These are phyloP conservation scores for Apiotrichum siamense DNA, from an alignment of 1,284 basidiomycete genomes.

Conservation along the genomic window DNA sequence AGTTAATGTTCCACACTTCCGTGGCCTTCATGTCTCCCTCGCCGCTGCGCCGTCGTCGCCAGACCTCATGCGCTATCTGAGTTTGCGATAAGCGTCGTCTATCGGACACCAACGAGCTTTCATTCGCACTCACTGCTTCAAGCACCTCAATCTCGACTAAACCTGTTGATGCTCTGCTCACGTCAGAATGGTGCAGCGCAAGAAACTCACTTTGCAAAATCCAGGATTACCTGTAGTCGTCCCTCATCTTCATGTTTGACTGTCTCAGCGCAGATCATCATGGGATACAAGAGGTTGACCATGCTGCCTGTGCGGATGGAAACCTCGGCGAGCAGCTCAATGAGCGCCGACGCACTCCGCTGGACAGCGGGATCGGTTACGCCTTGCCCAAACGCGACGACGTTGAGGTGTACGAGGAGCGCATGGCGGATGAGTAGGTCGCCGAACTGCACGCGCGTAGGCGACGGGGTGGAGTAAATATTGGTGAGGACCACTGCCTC, in stretches of 20 bases:
- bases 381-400: conserved; percentile 5
- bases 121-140: conserved; percentile 2
- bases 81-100: background rate
- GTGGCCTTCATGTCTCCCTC: conserved; percentile 9
- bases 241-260: conserved; percentile 4
- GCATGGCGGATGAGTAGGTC: conserved; percentile 12
- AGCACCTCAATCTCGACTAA: conserved; percentile 8
- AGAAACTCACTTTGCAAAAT: conserved; percentile 11
- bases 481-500: conserved; percentile 9
- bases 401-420: conserved; percentile 9
- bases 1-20: conserved; percentile 6
- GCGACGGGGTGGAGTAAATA: conserved; percentile 12
- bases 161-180: conserved; percentile 3
- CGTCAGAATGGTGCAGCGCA: background rate
- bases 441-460: conserved; percentile 14
- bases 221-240: conserved; percentile 11
- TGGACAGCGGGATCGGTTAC: conserved; percentile 4
- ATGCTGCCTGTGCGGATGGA: conserved; percentile 12
- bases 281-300: conserved; percentile 15
- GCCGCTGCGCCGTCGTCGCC: conserved; percentile 5
- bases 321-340: conserved; percentile 14
- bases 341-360: conserved; percentile 7
- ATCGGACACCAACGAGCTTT: background rate
- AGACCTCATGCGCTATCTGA: conserved; percentile 16
- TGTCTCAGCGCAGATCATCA: conserved; percentile 5